phyloP scores from a whole-genome alignment of 352 stramenopile species.

The Thalassiosira mediterranea region DNA sequence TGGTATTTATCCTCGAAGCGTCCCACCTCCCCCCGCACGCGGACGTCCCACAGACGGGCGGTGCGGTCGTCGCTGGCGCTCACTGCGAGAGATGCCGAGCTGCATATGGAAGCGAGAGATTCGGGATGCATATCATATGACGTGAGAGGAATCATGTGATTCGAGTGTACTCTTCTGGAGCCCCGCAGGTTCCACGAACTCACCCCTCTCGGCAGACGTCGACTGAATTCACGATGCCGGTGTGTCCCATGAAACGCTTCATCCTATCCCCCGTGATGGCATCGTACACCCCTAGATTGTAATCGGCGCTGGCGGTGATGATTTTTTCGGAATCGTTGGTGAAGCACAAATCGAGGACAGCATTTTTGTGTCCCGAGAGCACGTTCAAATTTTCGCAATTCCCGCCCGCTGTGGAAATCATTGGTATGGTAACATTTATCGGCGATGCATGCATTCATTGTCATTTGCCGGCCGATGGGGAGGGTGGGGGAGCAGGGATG shows the following conservation, averaged over 20 bases:
- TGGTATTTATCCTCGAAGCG: slow-evolving; percentile 89
- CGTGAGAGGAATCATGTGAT: too few species aligned
- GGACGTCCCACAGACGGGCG: slow-evolving; percentile 89
- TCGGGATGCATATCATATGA: too few species aligned
- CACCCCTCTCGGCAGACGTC: slow-evolving; percentile 85
- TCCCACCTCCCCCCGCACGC: slow-evolving; percentile 82
- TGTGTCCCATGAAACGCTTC: slow-evolving; percentile 85
- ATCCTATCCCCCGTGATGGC: slow-evolving; percentile 76
- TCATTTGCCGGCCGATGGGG: too few species aligned
- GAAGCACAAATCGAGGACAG: slow-evolving; percentile 92
- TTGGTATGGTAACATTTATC: too few species aligned
- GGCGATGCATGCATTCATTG: too few species aligned
- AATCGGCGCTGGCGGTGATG: slow-evolving; percentile 91
- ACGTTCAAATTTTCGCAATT: slow-evolving; percentile 93
- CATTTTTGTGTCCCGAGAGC: slow-evolving; percentile 94
- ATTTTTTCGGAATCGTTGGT: slow-evolving; percentile 88
- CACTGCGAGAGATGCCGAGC: slow-evolving; percentile 68
- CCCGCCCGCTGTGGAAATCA: slow-evolving; percentile 69
- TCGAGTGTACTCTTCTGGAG: too few species aligned
- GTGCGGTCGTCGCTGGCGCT: slow-evolving; percentile 92
- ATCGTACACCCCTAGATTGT: slow-evolving; percentile 88
- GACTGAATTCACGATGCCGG: slow-evolving; percentile 90
- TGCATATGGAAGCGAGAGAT: too few species aligned
- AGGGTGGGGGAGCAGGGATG: too few species aligned
- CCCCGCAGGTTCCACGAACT: too few species aligned